A percentile compares a stretch with the other conserved stretches of the same genome.
phyloP scores from a whole-genome alignment of 805 yeast genomes.

The Candida odintsovae region DNA sequence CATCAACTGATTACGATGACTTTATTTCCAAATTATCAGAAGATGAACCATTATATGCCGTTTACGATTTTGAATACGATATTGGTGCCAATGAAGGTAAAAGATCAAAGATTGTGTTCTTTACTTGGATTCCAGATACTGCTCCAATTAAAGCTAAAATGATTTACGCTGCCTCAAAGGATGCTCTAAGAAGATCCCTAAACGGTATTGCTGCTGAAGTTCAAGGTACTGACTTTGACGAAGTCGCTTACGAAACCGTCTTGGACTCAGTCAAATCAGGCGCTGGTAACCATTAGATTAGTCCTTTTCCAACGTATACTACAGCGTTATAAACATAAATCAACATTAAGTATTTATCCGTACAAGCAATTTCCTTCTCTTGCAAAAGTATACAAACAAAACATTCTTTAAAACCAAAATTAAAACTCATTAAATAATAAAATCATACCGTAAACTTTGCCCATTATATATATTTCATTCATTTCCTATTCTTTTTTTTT shows the following conservation, averaged over 20 bases:
- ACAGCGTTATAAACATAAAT: not conserved
- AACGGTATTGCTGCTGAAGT: constrained; percentile 92
- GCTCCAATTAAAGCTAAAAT: constrained; percentile 94
- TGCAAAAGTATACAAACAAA: not conserved
- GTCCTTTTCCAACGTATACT: not conserved
- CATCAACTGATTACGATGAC: constrained; percentile 69
- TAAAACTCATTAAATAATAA: not conserved
- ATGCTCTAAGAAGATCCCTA: constrained; percentile 94
- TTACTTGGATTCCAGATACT: constrained; percentile 97
- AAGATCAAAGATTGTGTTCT: constrained; percentile 67
- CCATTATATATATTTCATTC: not conserved
- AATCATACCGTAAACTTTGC: not conserved
- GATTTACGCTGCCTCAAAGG: constrained; percentile 98
- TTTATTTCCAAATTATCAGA: constrained; percentile 90
- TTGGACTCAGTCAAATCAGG: constrained; percentile 74
- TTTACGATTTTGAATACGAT: constrained; percentile 95
- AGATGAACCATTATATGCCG: constrained; percentile 92
- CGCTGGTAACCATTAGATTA: constrained; percentile 14
- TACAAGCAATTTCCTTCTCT: not conserved
- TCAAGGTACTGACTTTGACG: constrained; percentile 97
- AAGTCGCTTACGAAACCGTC: constrained; percentile 91
- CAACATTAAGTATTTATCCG: not conserved
- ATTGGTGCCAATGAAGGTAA: constrained; percentile 88
- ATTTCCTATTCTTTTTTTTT: not conserved
- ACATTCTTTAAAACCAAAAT: not conserved